phyloP scores from a whole-genome alignment of 148 eudicot genomes.

The Camellia japonica region DNA sequence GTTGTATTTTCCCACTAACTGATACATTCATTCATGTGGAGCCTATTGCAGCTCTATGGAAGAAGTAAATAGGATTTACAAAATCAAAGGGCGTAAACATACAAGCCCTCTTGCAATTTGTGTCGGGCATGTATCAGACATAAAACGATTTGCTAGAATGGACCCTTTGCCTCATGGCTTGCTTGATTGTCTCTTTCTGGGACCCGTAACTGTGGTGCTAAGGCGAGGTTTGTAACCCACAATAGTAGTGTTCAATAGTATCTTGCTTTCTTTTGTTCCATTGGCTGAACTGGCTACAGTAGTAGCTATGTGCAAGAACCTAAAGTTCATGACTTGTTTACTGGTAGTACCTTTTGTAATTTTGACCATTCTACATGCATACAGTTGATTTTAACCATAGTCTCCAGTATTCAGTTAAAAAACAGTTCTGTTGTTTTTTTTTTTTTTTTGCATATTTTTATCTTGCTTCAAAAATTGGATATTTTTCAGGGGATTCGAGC shows the following conservation, averaged over 20 bases:
- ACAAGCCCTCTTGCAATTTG: slow-evolving; percentile 95
- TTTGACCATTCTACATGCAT: neutral
- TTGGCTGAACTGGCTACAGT: neutral
- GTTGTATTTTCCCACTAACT: neutral
- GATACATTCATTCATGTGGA: slow-evolving; percentile 10
- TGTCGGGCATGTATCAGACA: slow-evolving; percentile 79
- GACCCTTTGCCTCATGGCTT: slow-evolving; percentile 70
- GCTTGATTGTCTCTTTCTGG: slow-evolving; percentile 82
- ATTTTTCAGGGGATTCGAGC: slow-evolving; percentile 72
- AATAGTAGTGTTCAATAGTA: neutral
- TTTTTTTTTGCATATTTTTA: neutral
- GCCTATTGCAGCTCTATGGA: slow-evolving; percentile 65
- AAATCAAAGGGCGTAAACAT: slow-evolving; percentile 83
- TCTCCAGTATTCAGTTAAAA: neutral
- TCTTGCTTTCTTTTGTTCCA: neutral
- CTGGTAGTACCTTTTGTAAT: too few relatives aligned
- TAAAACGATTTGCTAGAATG: slow-evolving; percentile 65
- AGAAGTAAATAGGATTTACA: slow-evolving; percentile 78
- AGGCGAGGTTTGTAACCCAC: slow-evolving; percentile 58
- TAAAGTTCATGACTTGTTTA: neutral
- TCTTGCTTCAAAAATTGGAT: neutral
- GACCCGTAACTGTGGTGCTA: slow-evolving; percentile 87
- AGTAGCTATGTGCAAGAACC: too few relatives aligned
- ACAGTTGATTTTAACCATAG: neutral
- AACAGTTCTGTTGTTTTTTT: neutral